Percentiles rank a stretch among this genome's conserved stretches.
These are phyloP conservation scores for Euphorbia pulcherrima DNA, from an alignment of 345 rosid species.

Conservation along the genomic window DNA sequence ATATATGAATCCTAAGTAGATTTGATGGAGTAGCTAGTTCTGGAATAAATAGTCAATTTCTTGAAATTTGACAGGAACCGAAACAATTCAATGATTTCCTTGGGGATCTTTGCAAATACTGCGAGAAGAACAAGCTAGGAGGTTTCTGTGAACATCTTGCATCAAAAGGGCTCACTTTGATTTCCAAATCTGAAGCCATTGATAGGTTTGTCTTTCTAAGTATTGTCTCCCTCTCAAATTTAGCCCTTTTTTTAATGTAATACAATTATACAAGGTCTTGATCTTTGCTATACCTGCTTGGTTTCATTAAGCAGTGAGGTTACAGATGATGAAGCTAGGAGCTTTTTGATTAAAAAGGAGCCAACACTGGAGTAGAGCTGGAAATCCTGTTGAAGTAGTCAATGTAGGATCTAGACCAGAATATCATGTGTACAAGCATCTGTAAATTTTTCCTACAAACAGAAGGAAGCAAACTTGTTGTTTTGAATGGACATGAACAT, in stretches of 20 bases:
- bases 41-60: not conserved
- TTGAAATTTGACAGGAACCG: slow-evolving; percentile 57
- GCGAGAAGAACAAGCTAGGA: slow-evolving; percentile 35
- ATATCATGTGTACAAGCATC: not conserved
- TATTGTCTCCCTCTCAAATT: not conserved
- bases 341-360: slow-evolving; percentile 28
- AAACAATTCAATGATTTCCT: slow-evolving; percentile 67
- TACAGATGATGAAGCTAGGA: slow-evolving; percentile 52
- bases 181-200: slow-evolving; percentile 70
- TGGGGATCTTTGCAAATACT: slow-evolving; percentile 32
- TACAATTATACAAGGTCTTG: slow-evolving; percentile 1
- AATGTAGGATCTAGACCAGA: not conserved
- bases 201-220: slow-evolving; percentile 58
- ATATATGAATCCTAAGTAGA: not conserved
- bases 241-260: too few relatives aligned
- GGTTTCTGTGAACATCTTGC: slow-evolving; percentile 45
- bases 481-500: not conserved
- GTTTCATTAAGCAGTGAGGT: slow-evolving; percentile 49
- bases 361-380: slow-evolving; percentile 1
- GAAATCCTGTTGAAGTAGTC: not conserved
- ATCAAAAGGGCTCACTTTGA: slow-evolving; percentile 47
- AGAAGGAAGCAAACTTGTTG: not conserved
- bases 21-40: not conserved
- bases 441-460: not conserved
- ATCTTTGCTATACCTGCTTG: slow-evolving; percentile 6